phyloP scores from a whole-genome alignment of 2,329 filamentous ascomycete genomes.

The Trichoderma atroviride region DNA sequence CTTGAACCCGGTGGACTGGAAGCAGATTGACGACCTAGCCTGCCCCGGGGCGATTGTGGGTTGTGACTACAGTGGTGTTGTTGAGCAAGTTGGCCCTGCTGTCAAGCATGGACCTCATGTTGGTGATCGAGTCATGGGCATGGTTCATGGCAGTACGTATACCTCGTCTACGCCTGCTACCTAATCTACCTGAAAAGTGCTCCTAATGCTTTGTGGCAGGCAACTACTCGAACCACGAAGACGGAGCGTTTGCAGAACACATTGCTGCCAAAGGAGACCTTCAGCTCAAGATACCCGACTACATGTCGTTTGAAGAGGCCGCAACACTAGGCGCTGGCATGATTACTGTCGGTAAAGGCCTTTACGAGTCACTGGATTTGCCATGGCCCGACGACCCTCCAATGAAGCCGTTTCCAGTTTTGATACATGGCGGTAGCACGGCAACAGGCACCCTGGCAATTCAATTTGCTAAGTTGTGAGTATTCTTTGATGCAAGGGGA shows the following conservation, averaged over 20 bases:
- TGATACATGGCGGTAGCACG: conserved; percentile 55
- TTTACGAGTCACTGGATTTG: conserved; percentile 51
- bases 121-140: conserved; percentile 52
- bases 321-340: conserved; percentile 47
- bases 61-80: conserved; percentile 52
- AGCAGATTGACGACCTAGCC: conserved; percentile 33
- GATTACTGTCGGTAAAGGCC: conserved; percentile 44
- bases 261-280: conserved; percentile 45
- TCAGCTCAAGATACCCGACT: conserved; percentile 49
- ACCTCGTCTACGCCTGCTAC: background rate
- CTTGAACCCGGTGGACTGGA: conserved; percentile 43
- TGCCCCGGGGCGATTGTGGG: conserved; percentile 38
- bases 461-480: conserved; percentile 44
- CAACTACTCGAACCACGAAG: conserved; percentile 39
- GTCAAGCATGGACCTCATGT: conserved; percentile 47
- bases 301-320: conserved; percentile 50
- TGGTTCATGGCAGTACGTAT: conserved; percentile 40
- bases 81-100: conserved; percentile 49
- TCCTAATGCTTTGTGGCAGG: background rate
- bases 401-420: conserved; percentile 42
- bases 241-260: conserved; percentile 49
- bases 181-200: background rate
- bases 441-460: conserved; percentile 58
- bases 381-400: conserved; percentile 48
- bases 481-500: background rate